Base-by-base conservation (phyloP, 176 grass and related monocot species). In the Oropetium thomaeum region DNA sequence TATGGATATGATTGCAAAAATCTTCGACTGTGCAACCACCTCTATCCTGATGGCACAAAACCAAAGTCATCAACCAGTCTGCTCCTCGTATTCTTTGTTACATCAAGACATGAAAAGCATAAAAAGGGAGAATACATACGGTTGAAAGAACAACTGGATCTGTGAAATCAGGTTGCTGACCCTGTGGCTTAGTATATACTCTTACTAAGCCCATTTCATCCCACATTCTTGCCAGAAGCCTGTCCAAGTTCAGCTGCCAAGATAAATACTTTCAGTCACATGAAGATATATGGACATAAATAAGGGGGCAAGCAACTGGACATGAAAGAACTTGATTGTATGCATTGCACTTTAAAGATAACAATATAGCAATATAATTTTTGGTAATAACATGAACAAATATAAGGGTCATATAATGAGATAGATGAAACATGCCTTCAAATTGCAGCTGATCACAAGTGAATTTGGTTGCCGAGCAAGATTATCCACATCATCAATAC, bases 161-260 rank as follows among this genome's bases (percentile, higher is more conserved):
- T 26, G 69, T 73, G 44, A 95, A 95, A 90, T 99, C 96, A 70
- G 96, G 96, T 60, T 95, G 96, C 84, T 99, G 91, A 10, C 96
- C 89, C 72, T 99, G 96, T 26, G 96, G 91, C 76, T 99, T 99
- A 17, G 89, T 92, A 54, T 99, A 99, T 53, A 99, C 91, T 75
- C 96, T 99, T 85, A 95, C 91, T 52, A 99, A 82, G 64, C 96
- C 96, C 96, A 99, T 99, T 72, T 99, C 96, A 17, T 99, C 96
- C 96, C 96, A 99, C 96, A 99, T 92, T 78, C 67, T 99, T 31
- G 91, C 82, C 20, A 99, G 85, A 62, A 99, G 77, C 78, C 96
- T 99, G 41, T 99, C 92, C 84, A 99, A 84, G 79, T 99, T 99
- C 64, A 99, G 79, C 91, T 99, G 89, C 15, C 65, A 68, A 71